Percentiles rank a stretch among this genome's conserved stretches.
Evolutionary conservation across 176 grass and related monocot species (phyloP).

Genomic region (Leersia perrieri): DNA sequence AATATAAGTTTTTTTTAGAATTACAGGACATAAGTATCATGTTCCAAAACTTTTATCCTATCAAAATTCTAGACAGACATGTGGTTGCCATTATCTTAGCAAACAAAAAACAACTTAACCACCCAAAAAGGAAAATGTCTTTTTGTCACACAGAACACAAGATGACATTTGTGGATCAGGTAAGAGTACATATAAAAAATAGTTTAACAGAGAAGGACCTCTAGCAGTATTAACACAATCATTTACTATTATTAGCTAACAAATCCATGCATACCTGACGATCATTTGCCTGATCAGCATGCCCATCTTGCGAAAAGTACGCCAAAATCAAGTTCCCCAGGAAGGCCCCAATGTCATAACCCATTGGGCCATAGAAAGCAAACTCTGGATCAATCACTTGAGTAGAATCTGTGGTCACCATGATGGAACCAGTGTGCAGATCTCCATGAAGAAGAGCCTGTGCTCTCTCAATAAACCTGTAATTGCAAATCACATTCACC

Average conservation of each 20-base stretch:
- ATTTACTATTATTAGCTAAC: not conserved
- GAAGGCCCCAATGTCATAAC: constrained; percentile 92
- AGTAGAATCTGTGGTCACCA: constrained; percentile 80
- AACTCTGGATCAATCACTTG: constrained; percentile 96
- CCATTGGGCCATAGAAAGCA: constrained; percentile 91
- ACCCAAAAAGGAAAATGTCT: not conserved
- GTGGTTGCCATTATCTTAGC: not conserved
- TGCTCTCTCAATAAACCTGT: constrained; percentile 88
- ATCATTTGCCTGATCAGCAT: constrained; percentile 67
- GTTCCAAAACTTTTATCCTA: constrained; percentile 15
- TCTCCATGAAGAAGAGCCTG: constrained; percentile 97
- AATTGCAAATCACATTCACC: not conserved
- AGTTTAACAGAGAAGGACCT: not conserved
- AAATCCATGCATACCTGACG: constrained; percentile 57
- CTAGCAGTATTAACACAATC: not conserved
- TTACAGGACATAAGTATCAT: not conserved
- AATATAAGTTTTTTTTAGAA: too few species aligned
- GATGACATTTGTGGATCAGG: not conserved
- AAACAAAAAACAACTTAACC: constrained; percentile 1
- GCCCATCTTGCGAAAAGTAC: constrained; percentile 92
- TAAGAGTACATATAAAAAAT: not conserved
- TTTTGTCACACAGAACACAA: not conserved
- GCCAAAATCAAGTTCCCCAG: constrained; percentile 89
- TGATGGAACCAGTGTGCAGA: constrained; percentile 90
- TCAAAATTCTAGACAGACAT: not conserved